Evolutionary conservation across 192 early-diverging fungal genomes (phyloP).

Genomic region (Podila epigama): DNA sequence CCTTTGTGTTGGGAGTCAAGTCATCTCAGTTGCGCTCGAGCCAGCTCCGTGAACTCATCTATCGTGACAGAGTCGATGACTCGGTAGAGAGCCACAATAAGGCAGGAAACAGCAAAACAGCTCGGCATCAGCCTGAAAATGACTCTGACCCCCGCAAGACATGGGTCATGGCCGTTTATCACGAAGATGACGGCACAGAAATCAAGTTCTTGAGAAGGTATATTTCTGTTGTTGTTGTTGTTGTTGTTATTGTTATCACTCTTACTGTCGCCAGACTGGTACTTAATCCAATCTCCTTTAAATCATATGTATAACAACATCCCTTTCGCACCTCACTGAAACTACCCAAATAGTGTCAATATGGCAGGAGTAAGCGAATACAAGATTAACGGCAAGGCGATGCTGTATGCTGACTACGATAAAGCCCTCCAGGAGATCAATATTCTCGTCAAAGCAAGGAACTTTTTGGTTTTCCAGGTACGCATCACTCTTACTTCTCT

Average conservation of each 20-base stretch:
- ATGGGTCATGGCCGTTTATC: slow-evolving; percentile 87
- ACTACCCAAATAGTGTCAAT: slow-evolving; percentile 61
- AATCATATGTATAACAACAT: too few species aligned
- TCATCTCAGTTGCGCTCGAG: slow-evolving; percentile 90
- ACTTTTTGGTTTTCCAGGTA: slow-evolving; percentile 97
- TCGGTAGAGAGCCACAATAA: slow-evolving; percentile 50
- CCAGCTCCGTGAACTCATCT: slow-evolving; percentile 91
- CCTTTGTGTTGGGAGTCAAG: slow-evolving; percentile 96
- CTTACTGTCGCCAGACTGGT: too few species aligned
- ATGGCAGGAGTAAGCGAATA: slow-evolving; percentile 84
- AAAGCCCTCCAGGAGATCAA: slow-evolving; percentile 81
- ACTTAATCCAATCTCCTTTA: too few species aligned
- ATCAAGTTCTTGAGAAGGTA: slow-evolving; percentile 79
- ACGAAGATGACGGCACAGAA: slow-evolving; percentile 66
- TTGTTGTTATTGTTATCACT: too few species aligned
- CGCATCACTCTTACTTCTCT: slow-evolving; percentile 22
- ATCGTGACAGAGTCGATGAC: slow-evolving; percentile 70
- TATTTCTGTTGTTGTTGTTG: slow-evolving; percentile 48
- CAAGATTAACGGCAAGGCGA: slow-evolving; percentile 78
- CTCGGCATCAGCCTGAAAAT: slow-evolving; percentile 7
- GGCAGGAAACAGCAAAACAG: slow-evolving; percentile 37
- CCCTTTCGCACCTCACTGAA: too few species aligned
- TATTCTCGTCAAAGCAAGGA: slow-evolving; percentile 93
- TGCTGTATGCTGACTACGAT: slow-evolving; percentile 82
- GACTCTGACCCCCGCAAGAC: slow-evolving; percentile 58